These are phyloP conservation scores for Citeromyces hawaiiensis DNA, from an alignment of 1,139 yeast species.

Conservation along the genomic window DNA sequence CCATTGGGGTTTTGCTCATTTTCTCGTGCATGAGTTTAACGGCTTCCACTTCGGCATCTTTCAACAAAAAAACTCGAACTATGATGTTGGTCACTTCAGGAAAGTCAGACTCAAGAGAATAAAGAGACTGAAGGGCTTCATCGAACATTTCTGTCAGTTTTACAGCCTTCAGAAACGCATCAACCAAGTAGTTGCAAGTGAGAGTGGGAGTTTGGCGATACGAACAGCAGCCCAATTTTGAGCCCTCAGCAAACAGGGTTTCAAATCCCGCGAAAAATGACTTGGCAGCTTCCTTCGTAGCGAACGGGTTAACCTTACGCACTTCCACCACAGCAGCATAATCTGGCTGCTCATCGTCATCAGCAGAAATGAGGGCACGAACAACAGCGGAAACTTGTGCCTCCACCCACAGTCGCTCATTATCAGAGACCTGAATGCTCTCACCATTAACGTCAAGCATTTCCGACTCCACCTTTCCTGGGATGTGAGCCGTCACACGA, in stretches of 20 bases:
- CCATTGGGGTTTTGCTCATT: constrained; percentile 26
- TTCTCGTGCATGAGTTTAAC: constrained; percentile 34
- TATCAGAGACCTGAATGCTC: constrained; percentile 23
- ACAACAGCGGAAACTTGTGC: constrained; percentile 51
- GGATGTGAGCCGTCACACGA: constrained; percentile 54
- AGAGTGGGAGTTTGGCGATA: constrained; percentile 51
- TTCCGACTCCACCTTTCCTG: constrained; percentile 33
- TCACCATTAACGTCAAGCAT: constrained; percentile 25
- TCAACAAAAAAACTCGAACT: constrained; percentile 26
- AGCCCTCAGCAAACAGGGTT: constrained; percentile 37
- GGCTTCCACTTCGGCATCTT: constrained; percentile 38
- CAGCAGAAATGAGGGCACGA: constrained; percentile 36
- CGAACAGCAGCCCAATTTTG: constrained; percentile 40
- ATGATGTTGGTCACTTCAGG: constrained; percentile 26
- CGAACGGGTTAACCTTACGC: constrained; percentile 54
- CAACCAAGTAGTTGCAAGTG: constrained; percentile 36
- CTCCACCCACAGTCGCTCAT: constrained; percentile 65
- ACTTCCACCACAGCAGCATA: constrained; percentile 45
- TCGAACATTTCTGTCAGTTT: constrained; percentile 35
- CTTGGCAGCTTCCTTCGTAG: constrained; percentile 30
- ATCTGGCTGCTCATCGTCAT: constrained; percentile 52
- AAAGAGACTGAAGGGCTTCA: constrained; percentile 19
- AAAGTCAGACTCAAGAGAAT: background rate
- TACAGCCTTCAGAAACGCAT: constrained; percentile 34
- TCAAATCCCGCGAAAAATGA: constrained; percentile 35